Evolutionary conservation across 768 basidiomycete species (phyloP), one percentile per base, ranked within the genome.

Genomic region (Tulasnella sp.): DNA sequence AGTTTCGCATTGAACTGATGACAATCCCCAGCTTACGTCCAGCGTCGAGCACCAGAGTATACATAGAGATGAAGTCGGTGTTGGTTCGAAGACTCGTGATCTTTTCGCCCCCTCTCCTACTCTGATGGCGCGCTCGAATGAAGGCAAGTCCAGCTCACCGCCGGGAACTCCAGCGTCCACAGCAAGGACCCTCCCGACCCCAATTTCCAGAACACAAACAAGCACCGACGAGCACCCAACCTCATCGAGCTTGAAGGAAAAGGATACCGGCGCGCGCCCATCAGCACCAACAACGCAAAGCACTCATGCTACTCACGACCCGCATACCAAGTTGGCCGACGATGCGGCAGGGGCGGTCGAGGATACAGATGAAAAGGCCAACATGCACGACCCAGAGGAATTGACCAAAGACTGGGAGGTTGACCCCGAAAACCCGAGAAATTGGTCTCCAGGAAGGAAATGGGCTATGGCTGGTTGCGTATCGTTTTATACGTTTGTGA

Each of bases 401-500:
- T 17, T 17, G 8, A 58, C 22, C 54, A 58, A 29, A 58, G 71
- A 34, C 34, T 92, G 91, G 91, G 85, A 86, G 49, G 81, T 85
- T 78, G 88, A 88, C 78, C 86, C 88, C 11, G 82, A 83, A 12
- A 91, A 93, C 80, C 87, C 91, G 0, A 84, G 90, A 25, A 92
- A 92, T 80, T 93, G 91, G 91, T 79, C 87, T 2, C 77, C 79
- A 0, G 72, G 82, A 31, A 87, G 83, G 80, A 92, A 92, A 81
- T 92, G 91, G 91, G 83, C 71, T 11, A 83, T 84, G 29, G 83
- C 87, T 9, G 77, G 81, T n/a, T 84, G 91, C 25, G 91, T 91
- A 72, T 86, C 86, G 7, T 79, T 85, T 2, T 86, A 86, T 78
- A 83, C 83, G 3, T 83, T 86, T 38, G 77, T 83, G 40, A 80